A percentile compares a stretch with the other conserved stretches of the same genome.
Evolutionary conservation across 1,284 basidiomycete species (phyloP).

Genomic region (Golubevia sp.): DNA sequence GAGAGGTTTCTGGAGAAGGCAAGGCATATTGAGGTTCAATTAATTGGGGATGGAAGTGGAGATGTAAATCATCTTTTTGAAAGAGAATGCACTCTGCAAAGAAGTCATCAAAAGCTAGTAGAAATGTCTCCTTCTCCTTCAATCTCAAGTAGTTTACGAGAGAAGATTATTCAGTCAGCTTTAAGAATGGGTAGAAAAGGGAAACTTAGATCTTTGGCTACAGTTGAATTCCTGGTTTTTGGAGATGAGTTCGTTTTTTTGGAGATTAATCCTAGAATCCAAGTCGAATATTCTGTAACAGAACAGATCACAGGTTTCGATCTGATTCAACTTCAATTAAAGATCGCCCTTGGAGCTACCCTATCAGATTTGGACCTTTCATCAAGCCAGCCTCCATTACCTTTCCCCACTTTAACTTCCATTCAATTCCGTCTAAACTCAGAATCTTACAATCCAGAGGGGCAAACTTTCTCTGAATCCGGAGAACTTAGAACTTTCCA

Average conservation of each 20-base stretch:
- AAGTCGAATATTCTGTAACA: conserved; percentile 36
- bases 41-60: conserved; percentile 24
- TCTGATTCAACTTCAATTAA: conserved; percentile 19
- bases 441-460: conserved; percentile 16
- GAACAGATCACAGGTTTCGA: conserved; percentile 20
- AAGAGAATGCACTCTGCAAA: conserved; percentile 27
- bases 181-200: conserved; percentile 8
- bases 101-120: conserved; percentile 29
- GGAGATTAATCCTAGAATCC: conserved; percentile 35
- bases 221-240: conserved; percentile 29
- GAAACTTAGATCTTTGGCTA: conserved; percentile 15
- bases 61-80: conserved; percentile 23
- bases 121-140: conserved; percentile 24
- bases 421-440: conserved; percentile 31
- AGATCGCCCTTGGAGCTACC: conserved; percentile 13
- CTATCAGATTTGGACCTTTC: conserved; percentile 11
- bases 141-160: neutral
- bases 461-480: conserved; percentile 13
- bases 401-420: conserved; percentile 1
- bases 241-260: conserved; percentile 22
- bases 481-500: conserved; percentile 16
- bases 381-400: conserved; percentile 1
- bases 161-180: neutral
- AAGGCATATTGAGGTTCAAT: conserved; percentile 29
- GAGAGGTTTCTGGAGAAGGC: conserved; percentile 22